phyloP scores from a whole-genome alignment of 139 green algal species.

The Klebsormidium nitens region DNA sequence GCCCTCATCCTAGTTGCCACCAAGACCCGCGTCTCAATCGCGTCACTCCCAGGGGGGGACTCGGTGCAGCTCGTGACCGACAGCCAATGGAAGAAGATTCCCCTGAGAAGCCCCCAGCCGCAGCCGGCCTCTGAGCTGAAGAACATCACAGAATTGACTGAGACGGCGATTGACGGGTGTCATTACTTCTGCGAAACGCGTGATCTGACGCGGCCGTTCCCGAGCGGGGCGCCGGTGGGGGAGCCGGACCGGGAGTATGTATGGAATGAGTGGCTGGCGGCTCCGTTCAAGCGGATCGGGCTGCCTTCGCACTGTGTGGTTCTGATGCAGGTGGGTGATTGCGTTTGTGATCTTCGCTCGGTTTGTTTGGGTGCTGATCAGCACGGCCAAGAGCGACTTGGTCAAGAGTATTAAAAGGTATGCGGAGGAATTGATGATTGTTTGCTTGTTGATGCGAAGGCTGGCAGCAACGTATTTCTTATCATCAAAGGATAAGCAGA shows the following conservation, averaged over 20 bases:
- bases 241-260: slow-evolving; percentile 38
- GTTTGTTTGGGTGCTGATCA: no score
- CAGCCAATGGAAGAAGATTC: slow-evolving; percentile 70
- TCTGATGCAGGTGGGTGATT: slow-evolving; percentile 80
- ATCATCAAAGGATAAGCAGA: no score
- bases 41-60: slow-evolving; percentile 76
- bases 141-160: slow-evolving; percentile 41
- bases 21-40: slow-evolving; percentile 54
- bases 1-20: slow-evolving; percentile 80
- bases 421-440: no score
- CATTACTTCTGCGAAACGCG: slow-evolving; percentile 94
- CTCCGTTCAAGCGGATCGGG: slow-evolving; percentile 56
- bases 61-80: slow-evolving; percentile 72
- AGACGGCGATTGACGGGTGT: slow-evolving; percentile 60
- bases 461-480: no score
- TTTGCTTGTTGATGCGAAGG: no score
- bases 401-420: no score
- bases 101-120: slow-evolving; percentile 38
- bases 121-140: slow-evolving; percentile 20
- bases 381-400: no score
- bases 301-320: slow-evolving; percentile 68
- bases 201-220: slow-evolving; percentile 87
- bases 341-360: no score
- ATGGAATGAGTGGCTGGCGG: slow-evolving; percentile 47
- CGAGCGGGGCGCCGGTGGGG: slow-evolving; percentile 1